These are phyloP conservation scores for Teratosphaeriaceae sp. DNA, from an alignment of 2,329 filamentous ascomycete species.

Conservation along the genomic window DNA sequence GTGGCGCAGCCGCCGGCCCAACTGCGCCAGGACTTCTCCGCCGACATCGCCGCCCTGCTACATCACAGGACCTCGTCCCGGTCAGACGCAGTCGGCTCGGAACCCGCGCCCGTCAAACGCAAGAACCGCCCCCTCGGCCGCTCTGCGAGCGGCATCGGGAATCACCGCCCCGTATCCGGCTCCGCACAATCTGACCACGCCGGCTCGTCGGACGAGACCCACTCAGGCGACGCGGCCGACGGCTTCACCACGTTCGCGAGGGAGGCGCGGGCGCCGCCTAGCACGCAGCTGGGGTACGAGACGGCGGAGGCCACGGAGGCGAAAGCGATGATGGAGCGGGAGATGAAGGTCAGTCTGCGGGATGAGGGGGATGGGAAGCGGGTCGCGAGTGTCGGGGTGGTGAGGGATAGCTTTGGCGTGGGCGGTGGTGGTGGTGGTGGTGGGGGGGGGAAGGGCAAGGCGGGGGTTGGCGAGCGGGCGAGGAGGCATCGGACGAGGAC, in stretches of 20 bases:
- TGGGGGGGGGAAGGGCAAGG: too few species aligned
- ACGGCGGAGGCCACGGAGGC: slow-evolving; percentile 25
- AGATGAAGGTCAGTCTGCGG: slow-evolving; percentile 24
- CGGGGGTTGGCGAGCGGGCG: slow-evolving; percentile 12
- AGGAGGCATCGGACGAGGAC: slow-evolving; percentile 11
- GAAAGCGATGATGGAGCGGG: slow-evolving; percentile 24
- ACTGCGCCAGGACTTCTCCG: slow-evolving; percentile 13
- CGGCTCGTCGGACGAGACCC: slow-evolving; percentile 1
- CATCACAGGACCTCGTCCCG: slow-evolving; percentile 11
- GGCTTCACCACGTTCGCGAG: slow-evolving; percentile 11
- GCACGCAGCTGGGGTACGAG: slow-evolving; percentile 32
- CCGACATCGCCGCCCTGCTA: slow-evolving; percentile 19
- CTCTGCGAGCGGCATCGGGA: slow-evolving; percentile 21
- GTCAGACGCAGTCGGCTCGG: slow-evolving; percentile 1
- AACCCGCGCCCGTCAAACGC: slow-evolving; percentile 15
- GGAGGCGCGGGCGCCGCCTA: slow-evolving; percentile 16
- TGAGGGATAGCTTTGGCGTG: slow-evolving; percentile 22
- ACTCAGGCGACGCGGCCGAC: slow-evolving; percentile 10
- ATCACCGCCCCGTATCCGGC: slow-evolving; percentile 15
- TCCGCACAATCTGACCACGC: slow-evolving; percentile 10
- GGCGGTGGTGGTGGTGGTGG: slow-evolving; percentile 5
- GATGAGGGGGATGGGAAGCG: slow-evolving; percentile 18
- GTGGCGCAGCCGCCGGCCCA: background rate
- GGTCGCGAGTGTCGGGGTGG: slow-evolving; percentile 24
- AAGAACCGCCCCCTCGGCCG: slow-evolving; percentile 26